Base-by-base conservation (phyloP, 1,284 basidiomycete genomes). In the Farysia itapuensis region DNA sequence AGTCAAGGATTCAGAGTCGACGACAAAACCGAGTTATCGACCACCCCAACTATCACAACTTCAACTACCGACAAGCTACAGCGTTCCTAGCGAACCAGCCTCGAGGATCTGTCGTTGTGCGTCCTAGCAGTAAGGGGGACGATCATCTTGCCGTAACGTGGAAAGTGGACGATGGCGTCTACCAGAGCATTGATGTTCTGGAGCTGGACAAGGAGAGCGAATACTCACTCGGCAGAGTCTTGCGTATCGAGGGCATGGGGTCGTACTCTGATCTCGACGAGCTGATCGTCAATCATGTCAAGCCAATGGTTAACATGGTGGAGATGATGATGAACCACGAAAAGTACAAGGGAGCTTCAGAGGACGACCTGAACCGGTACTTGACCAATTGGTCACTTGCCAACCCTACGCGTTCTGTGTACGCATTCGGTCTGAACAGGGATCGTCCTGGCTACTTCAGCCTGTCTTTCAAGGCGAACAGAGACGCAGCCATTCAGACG, bases 11-110 rank as follows among this genome's bases (percentile, higher is more conserved):
- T 81, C 84, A 72, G 83, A 85, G 41, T 36, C 69, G 72, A 43
- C 85, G 90, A 34, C 63, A 64, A 42, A 61, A 56, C 30, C 83
- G 95, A 20, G 85, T 94, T 35, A 90, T 98, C 80, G 93, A 97
- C 76, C 95, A 99, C 77, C 95, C 95, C 3, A 93, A 96, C 79
- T 99, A 96, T 84, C 90, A 94, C 76, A 91, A 95, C 75, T 88
- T 96, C 82, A 94, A 91, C 72, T 86, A 90, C 25, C 81, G 82
- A 16, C 88, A 96, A 67, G 93, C 95, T 2, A 94, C 98, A 78
- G 82, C 85, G 42, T 90, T 88, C 77, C 81, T 99, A 42, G 89
- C 91, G 46, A 87, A 86, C 60, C 88, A 91, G 78, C 90, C 92
- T 67, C 84, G 90, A 22, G 95, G 73, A 19, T 48, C 65, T 2